Evolutionary conservation across 148 eudicot species (phyloP), one percentile per base, ranked within the genome.

Genomic region (Chenopodium berlandieri): DNA sequence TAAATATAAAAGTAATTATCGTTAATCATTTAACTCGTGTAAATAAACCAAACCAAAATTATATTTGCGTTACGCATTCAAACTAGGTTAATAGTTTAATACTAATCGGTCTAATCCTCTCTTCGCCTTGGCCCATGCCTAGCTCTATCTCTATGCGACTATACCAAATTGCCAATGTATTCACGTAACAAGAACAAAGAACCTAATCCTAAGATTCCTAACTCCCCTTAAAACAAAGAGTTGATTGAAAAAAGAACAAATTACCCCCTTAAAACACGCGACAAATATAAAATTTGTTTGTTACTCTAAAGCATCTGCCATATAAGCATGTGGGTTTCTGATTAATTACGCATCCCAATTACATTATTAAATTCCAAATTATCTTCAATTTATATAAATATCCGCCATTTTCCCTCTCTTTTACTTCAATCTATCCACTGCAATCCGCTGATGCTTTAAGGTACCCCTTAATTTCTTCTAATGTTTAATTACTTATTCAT

Each of bases 291-390:
- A 2, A 20, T 62, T 20, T 62, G 66, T 62, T 62, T 62, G 62
- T 12, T 56, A 17, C 62, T 13, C 17, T 62, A 20, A 62, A 62
- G 66, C 66, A 62, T 62, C 66, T n/a, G 25, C 25, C 25, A 20
- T 62, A 8, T 7, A 62, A 4, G 30, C 27, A 50, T 56, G 50
- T 56, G 50, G 62, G 25, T 67, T 62, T 56, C 84, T 76, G 76
- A 69, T 54, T 56, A 82, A 67, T 64, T 74, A 82, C 84, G 80
- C 75, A 75, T 67, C 48, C n/a, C n/a, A 56, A 56, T 8, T 40
- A 14, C 22, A 32, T 14, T 69, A 69, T 69, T 69, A 69, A 30
- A 16, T 0, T 69, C 17, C 22, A 14, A 16, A 32, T 32, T 0
- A 20, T 19, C 40, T 40, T 37, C 68, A 7, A 63, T 37, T 62